These are phyloP conservation scores for Blastocystis sp. DNA, from an alignment of 352 stramenopile species.

Conservation along the genomic window DNA sequence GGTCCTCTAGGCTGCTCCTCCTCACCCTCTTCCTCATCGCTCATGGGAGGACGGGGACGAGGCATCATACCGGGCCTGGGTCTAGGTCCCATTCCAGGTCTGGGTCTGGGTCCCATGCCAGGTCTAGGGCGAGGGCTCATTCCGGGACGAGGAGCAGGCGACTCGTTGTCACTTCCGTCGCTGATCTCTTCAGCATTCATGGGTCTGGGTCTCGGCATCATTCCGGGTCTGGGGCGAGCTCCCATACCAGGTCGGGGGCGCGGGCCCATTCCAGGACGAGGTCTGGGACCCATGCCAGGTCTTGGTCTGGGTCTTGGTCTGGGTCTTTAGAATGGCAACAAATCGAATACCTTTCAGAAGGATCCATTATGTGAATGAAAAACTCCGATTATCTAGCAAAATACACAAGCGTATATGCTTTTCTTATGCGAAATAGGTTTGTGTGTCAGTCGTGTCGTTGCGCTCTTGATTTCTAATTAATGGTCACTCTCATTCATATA, in stretches of 20 bases:
- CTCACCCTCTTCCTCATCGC: neutral
- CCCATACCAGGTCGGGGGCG: conserved; percentile 8
- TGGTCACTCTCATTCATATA: too few relatives aligned
- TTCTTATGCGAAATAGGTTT: conserved; percentile 34
- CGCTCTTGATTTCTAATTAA: neutral
- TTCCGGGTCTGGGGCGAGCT: conserved; percentile 2
- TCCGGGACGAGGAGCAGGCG: conserved; percentile 7
- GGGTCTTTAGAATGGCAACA: neutral
- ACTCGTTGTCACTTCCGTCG: conserved; percentile 6
- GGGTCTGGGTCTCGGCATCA: conserved; percentile 15
- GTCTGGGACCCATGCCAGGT: conserved; percentile 46
- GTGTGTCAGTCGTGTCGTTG: conserved; percentile 30
- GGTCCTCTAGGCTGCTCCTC: neutral
- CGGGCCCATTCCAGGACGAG: conserved; percentile 5
- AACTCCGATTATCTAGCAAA: neutral
- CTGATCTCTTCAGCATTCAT: conserved; percentile 4
- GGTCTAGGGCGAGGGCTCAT: conserved; percentile 36
- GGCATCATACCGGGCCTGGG: neutral
- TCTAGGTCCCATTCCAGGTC: neutral
- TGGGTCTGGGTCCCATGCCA: conserved; percentile 14
- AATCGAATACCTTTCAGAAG: conserved; percentile 14
- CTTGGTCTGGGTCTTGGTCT: conserved; percentile 56
- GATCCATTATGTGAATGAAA: conserved; percentile 50
- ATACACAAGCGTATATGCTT: neutral
- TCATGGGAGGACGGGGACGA: neutral